phyloP scores from a whole-genome alignment of 208 protist species.

The Endotrypanum monterogeii region DNA sequence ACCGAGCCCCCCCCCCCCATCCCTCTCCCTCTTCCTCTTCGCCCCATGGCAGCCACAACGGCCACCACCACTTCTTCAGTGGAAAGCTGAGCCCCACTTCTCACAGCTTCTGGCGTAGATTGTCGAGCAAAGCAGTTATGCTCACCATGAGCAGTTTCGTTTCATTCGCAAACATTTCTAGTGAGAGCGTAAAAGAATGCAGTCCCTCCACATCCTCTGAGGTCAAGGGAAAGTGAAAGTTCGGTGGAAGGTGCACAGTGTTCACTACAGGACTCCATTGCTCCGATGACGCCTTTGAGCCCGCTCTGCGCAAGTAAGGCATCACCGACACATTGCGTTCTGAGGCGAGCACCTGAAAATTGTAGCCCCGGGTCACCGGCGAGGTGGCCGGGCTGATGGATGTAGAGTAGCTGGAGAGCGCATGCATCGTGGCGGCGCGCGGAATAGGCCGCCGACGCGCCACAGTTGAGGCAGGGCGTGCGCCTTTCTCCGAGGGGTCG shows the following conservation, averaged over 20 bases:
- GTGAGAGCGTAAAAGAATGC: slow-evolving; percentile 78
- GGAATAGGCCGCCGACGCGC: background rate
- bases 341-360: slow-evolving; percentile 40
- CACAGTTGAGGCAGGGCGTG: background rate
- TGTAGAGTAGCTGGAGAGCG: slow-evolving; percentile 2
- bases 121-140: slow-evolving; percentile 69
- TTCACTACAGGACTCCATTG: slow-evolving; percentile 5
- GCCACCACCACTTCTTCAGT: background rate
- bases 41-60: too few species aligned
- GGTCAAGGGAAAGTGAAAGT: slow-evolving; percentile 76
- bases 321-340: slow-evolving; percentile 51
- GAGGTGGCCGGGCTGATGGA: slow-evolving; percentile 16
- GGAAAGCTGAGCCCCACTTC: background rate
- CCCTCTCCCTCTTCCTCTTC: background rate
- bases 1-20: too few species aligned
- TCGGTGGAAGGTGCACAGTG: slow-evolving; percentile 50
- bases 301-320: slow-evolving; percentile 27
- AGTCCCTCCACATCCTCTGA: slow-evolving; percentile 77
- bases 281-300: background rate
- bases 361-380: slow-evolving; percentile 22
- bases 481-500: background rate
- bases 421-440: slow-evolving; percentile 28
- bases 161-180: slow-evolving; percentile 87
- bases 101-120: slow-evolving; percentile 53
- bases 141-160: slow-evolving; percentile 73